Base-by-base conservation (phyloP, 1,139 yeast genomes). In the Candida albicans region DNA sequence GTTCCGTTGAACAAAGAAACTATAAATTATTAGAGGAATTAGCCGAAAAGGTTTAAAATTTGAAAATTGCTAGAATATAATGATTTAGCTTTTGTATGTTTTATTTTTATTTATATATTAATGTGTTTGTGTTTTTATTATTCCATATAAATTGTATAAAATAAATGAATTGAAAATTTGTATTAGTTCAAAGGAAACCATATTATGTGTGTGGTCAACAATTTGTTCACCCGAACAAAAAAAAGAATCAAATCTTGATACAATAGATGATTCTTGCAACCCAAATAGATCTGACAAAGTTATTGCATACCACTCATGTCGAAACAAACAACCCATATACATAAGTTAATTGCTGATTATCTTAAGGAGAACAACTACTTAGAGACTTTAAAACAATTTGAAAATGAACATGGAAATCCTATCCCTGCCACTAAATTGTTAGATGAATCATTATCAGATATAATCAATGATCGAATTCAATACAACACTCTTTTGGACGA, bases 1-100 rank as follows among this genome's bases (percentile, higher is more conserved):
- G 99, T 43, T 85, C 96, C 33, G 86, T 93, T 59, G 88, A 85
- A 55, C 88, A 84, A 67, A 82, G 96, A 67, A 81, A 85, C 64
- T 87, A 77, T 67, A 82, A 81, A 58, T 67, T 84, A 53, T 71
- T 86, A 58, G 90, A 85, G 64, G 91, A 84, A 58, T 70, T 83
- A 51, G 90, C 89, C 36, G 81, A 82, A 52, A 79, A 78, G 59
- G 76, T 74, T 35, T 77, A 61, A 37, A 36, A 24, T 18, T 18
- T 2, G 8, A 27, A 10, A n/a, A 10, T 10, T 27, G 29, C n/a
- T 27, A n/a, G 12, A 4, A 15, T 32, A 24, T 10, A n/a, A 4
- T 34, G 15, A 13, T 4, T 34, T 9, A 15, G 10, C 11, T 30
- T 9, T 33, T 11, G 9, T 24, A 27, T 28, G 10, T 27, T 14